Base-by-base conservation (phyloP, 345 rosid species). In the Boechera stricta region DNA sequence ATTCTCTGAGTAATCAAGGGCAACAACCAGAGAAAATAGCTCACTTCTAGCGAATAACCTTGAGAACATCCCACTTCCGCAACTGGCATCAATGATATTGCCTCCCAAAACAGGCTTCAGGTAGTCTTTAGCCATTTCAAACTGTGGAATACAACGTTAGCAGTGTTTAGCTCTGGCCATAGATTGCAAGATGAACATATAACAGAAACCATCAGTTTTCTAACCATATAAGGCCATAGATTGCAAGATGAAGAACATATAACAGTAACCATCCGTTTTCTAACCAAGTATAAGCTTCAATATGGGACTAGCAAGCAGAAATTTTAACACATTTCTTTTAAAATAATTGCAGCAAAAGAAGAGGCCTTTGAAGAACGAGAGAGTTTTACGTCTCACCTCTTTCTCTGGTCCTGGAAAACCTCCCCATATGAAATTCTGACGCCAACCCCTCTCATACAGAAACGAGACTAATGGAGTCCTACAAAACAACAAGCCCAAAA, bases 401-500 rank as follows among this genome's bases (percentile, higher is more conserved):
- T 89, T 87, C 84, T 90, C 96, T 10, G 86, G 93, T 63, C 97
- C 96, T 32, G 97, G 98, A 72, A 86, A 91, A 38, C 98, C 96
- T 63, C 85, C 91, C 88, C 83, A 80, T 16, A 81, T 13, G 66
- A 91, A 91, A 64, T 80, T 87, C 80, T 94, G 98, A 73, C 96
- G 92, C 98, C 98, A 94, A 61, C 98, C 98, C 71, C 97, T 86
- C 83, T 94, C 98, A 38, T 94, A 94, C 69, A 91, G 83, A 79
- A 83, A 91, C 2, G 97, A 88, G 54, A 94, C 83, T 77, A 91
- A 39, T 1, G 85, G 92, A 71, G 73, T 35, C 84, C 98, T 91
- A 77, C 64, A 71, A 41, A 72, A 42, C 69, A 72, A 49, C 58
- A 78, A 39, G 7, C 24, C 64, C 70, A 64, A 55, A 64, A 41